Conservation (phyloP, 179 eudicot species). For the Amaranthus tricolor region DNA sequence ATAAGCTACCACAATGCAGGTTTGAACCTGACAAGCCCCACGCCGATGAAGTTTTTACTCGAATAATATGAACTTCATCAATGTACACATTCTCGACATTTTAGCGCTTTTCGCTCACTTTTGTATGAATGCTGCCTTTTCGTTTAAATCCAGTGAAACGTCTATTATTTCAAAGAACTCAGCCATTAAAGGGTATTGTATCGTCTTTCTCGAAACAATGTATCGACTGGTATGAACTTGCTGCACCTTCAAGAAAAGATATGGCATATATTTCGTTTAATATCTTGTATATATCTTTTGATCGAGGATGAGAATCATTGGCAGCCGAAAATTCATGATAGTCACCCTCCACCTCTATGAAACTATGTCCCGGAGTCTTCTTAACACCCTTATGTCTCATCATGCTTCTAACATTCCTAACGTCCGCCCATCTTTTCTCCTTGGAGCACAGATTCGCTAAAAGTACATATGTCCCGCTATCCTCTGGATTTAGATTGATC, state of each 20-base stretch:
- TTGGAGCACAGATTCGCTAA: conserved; percentile 54
- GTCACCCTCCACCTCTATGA: conserved; percentile 61
- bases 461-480: conserved; percentile 64
- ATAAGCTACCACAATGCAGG: neutral
- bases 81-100: neutral
- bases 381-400: conserved; percentile 67
- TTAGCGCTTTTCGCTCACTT: neutral
- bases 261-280: conserved; percentile 33
- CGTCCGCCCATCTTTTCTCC: conserved; percentile 60
- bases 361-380: conserved; percentile 70
- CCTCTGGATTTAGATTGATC: conserved; percentile 48
- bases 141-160: neutral
- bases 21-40: conserved; percentile 14
- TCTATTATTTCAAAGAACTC: neutral
- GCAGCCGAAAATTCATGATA: conserved; percentile 62
- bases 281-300: conserved; percentile 43
- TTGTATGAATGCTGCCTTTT: neutral
- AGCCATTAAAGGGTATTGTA: conserved; percentile 5
- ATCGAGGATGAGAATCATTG: conserved; percentile 59
- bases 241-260: conserved; percentile 29
- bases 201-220: conserved; percentile 13
- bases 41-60: neutral
- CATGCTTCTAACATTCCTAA: conserved; percentile 48
- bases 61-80: neutral
- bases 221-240: neutral